Conservation (phyloP, 768 basidiomycete genomes). For the Paxillus involutus region DNA sequence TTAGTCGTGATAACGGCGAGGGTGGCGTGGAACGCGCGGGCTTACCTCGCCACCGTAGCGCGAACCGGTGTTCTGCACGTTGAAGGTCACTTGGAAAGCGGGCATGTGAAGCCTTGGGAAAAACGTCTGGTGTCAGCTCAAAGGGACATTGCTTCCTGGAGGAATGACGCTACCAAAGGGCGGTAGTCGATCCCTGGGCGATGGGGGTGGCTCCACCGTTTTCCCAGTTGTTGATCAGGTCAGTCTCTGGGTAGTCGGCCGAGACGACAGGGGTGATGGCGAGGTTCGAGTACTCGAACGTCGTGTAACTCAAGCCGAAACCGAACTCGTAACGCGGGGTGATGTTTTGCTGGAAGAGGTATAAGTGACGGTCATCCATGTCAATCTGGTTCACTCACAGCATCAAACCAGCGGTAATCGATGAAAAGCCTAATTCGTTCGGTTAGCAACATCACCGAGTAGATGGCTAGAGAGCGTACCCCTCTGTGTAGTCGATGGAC, state of each 20-base stretch:
- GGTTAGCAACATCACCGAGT: background rate
- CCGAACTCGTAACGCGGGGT: constrained; percentile 87
- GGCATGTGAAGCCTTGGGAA: constrained; percentile 63
- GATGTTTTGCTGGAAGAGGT: constrained; percentile 53
- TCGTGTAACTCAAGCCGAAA: constrained; percentile 85
- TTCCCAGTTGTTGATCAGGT: constrained; percentile 52
- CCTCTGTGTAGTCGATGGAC: constrained; percentile 64
- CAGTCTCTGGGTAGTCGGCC: constrained; percentile 30
- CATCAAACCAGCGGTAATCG: constrained; percentile 74
- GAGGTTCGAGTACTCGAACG: constrained; percentile 69
- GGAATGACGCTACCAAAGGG: constrained; percentile 49
- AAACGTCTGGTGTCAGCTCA: constrained; percentile 5
- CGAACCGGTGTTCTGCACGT: constrained; percentile 62
- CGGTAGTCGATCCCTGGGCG: constrained; percentile 57
- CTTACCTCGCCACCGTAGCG: constrained; percentile 65
- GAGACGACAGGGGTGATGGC: constrained; percentile 41
- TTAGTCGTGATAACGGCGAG: background rate
- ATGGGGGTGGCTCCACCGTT: constrained; percentile 54
- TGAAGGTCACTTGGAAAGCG: constrained; percentile 60
- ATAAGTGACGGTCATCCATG: background rate
- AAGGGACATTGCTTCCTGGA: background rate
- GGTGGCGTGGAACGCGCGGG: too few species aligned
- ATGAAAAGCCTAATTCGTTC: constrained; percentile 47
- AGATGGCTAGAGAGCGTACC: constrained; percentile 11
- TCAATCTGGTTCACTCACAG: constrained; percentile 41